Percentiles rank a stretch among this genome's conserved stretches.
phyloP scores from a whole-genome alignment of 2,329 filamentous ascomycete genomes.

The Apiospora marii region DNA sequence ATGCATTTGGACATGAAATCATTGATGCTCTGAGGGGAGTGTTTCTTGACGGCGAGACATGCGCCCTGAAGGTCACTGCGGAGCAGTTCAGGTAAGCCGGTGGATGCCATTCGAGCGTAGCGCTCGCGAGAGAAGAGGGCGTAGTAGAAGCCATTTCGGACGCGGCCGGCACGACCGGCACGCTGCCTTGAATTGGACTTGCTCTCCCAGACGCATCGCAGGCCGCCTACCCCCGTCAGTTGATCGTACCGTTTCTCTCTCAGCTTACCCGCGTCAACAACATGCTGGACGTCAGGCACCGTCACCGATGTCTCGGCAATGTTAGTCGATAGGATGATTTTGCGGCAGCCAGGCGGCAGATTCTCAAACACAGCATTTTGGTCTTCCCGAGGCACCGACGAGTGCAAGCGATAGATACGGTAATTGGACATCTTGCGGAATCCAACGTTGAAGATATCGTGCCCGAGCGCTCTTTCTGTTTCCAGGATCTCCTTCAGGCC shows the following conservation, averaged over 20 bases:
- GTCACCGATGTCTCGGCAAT: conserved; percentile 60
- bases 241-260: conserved; percentile 50
- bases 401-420: conserved; percentile 55
- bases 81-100: conserved; percentile 49
- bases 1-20: conserved; percentile 52
- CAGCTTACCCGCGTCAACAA: conserved; percentile 54
- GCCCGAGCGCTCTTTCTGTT: conserved; percentile 41
- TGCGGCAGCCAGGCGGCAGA: conserved; percentile 49
- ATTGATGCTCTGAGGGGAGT: conserved; percentile 46
- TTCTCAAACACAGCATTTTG: conserved; percentile 52
- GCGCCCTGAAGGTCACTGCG: conserved; percentile 52
- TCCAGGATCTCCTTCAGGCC: conserved; percentile 49
- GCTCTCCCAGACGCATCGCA: conserved; percentile 54
- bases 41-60: conserved; percentile 52
- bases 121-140: conserved; percentile 49
- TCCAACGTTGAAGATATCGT: conserved; percentile 45
- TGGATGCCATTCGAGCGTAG: conserved; percentile 36
- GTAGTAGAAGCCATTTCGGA: conserved; percentile 57
- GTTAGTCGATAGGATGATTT: conserved; percentile 58
- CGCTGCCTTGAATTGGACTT: conserved; percentile 56
- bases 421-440: conserved; percentile 49
- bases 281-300: conserved; percentile 58
- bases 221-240: conserved; percentile 44
- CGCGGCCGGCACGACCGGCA: conserved; percentile 57
- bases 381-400: conserved; percentile 48